Evolutionary conservation across 108 stramenopile genomes (phyloP).

Genomic region (Cylindrotheca closterium): DNA sequence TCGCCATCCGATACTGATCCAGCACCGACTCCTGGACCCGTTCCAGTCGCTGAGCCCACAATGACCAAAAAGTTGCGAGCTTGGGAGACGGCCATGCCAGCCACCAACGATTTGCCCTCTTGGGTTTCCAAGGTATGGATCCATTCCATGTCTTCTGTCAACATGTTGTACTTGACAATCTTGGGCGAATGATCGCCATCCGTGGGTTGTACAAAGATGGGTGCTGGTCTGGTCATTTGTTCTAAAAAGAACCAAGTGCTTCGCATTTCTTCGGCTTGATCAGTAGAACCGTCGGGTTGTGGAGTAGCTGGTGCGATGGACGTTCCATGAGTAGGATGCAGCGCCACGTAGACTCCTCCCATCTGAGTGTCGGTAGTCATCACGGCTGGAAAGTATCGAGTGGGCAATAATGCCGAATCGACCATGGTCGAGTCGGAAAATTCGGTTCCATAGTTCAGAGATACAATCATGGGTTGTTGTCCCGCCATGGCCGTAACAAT

Average conservation of each 20-base stretch:
- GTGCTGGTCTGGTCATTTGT: constrained; percentile 10
- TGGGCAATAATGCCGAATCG: constrained; percentile 4
- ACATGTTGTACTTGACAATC: constrained; percentile 13
- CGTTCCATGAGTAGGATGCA: constrained; percentile 9
- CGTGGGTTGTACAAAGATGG: background rate
- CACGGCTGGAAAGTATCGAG: constrained; percentile 5
- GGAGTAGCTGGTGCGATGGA: background rate
- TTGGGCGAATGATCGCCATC: background rate
- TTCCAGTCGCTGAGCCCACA: constrained; percentile 11
- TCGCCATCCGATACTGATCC: constrained; percentile 1
- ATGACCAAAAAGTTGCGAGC: constrained; percentile 11
- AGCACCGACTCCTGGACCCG: constrained; percentile 12
- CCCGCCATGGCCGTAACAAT: background rate
- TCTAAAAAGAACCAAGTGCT: constrained; percentile 3
- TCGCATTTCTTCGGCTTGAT: background rate
- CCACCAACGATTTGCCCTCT: constrained; percentile 9
- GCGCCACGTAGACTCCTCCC: constrained; percentile 11
- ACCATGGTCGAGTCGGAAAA: background rate
- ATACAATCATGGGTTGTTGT: constrained; percentile 2
- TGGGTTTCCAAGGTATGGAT: constrained; percentile 4
- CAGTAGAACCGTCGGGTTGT: no score
- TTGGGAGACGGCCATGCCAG: background rate
- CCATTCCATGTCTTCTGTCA: background rate
- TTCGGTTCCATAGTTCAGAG: background rate
- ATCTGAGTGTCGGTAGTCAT: constrained; percentile 1